Evolutionary conservation across 352 stramenopile genomes (phyloP).

Genomic region (Globisporangium solare): DNA sequence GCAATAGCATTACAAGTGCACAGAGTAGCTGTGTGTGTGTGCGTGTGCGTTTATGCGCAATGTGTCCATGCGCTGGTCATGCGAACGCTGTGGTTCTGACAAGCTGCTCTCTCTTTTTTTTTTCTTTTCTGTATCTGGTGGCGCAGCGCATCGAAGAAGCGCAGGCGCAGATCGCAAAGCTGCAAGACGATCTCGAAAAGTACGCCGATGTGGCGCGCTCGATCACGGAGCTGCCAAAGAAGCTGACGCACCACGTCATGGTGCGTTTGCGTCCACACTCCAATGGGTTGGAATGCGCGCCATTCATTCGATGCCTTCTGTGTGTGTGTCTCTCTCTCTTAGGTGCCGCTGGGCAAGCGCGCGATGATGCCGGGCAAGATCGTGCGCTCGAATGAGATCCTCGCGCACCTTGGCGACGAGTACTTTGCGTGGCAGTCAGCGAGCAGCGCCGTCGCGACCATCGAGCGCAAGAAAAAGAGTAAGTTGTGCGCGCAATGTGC

Average conservation of each 20-base stretch:
- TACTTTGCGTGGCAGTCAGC: slow-evolving; percentile 80
- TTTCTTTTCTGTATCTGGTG: background rate
- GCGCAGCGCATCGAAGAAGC: slow-evolving; percentile 51
- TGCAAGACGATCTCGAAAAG: slow-evolving; percentile 54
- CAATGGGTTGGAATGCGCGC: background rate
- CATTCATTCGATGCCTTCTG: background rate
- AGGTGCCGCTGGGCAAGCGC: slow-evolving; percentile 75
- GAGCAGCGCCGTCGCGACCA: slow-evolving; percentile 47
- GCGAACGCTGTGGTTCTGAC: background rate
- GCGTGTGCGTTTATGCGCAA: background rate
- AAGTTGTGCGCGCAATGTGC: background rate
- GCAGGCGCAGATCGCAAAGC: slow-evolving; percentile 40
- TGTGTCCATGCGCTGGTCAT: background rate
- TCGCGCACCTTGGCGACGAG: slow-evolving; percentile 75
- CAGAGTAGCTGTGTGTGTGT: background rate
- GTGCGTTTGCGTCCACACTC: slow-evolving; percentile 16
- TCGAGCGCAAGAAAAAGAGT: slow-evolving; percentile 81
- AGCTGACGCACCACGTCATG: slow-evolving; percentile 79
- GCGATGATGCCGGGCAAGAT: slow-evolving; percentile 83
- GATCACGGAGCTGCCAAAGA: slow-evolving; percentile 67
- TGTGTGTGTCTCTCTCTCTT: background rate
- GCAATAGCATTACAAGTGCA: too few relatives aligned
- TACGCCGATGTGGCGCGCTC: slow-evolving; percentile 46
- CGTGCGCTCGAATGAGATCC: slow-evolving; percentile 79
- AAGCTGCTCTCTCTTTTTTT: background rate